A percentile compares a stretch with the other conserved stretches of the same genome.
Evolutionary conservation across 2,329 filamentous ascomycete species (phyloP).

Genomic region (Colletotrichum cereale): DNA sequence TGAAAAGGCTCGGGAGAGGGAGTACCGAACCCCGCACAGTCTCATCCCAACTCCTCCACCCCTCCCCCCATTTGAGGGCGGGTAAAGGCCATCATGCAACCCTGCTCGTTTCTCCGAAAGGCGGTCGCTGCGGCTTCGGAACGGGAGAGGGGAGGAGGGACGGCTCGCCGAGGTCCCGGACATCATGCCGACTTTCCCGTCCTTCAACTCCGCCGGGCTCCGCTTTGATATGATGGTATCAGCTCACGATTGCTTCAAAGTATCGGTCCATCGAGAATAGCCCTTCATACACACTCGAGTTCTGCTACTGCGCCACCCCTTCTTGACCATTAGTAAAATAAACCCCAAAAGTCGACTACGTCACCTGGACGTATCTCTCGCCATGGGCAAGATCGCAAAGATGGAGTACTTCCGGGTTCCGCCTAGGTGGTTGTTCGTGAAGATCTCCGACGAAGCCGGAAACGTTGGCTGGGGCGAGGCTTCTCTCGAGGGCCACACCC

Average conservation of each 20-base stretch:
- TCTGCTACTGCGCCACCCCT: background rate
- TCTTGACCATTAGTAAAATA: background rate
- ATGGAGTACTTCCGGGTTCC: conserved; percentile 83
- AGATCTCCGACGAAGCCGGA: conserved; percentile 76
- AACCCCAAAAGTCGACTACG: background rate
- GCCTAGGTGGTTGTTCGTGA: conserved; percentile 83
- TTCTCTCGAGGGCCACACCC: conserved; percentile 78
- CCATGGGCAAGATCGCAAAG: conserved; percentile 72
- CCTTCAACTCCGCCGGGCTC: conserved; percentile 26
- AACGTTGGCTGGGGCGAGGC: conserved; percentile 80
- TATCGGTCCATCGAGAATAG: background rate
- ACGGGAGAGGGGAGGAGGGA: background rate
- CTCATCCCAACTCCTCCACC: conserved; percentile 14
- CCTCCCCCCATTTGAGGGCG: conserved; percentile 7
- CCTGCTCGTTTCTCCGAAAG: conserved; percentile 16
- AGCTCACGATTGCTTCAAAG: conserved; percentile 34
- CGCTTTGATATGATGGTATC: conserved; percentile 20
- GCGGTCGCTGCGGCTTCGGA: conserved; percentile 26
- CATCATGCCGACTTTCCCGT: conserved; percentile 24
- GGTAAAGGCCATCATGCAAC: conserved; percentile 6
- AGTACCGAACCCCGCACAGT: conserved; percentile 30
- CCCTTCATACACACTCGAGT: too few relatives aligned
- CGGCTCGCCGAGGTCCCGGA: conserved; percentile 34
- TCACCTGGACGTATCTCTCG: background rate
- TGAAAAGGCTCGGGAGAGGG: conserved; percentile 25